These are phyloP conservation scores for Monilinia fructigena DNA, from an alignment of 2,329 filamentous ascomycete species.

Conservation along the genomic window DNA sequence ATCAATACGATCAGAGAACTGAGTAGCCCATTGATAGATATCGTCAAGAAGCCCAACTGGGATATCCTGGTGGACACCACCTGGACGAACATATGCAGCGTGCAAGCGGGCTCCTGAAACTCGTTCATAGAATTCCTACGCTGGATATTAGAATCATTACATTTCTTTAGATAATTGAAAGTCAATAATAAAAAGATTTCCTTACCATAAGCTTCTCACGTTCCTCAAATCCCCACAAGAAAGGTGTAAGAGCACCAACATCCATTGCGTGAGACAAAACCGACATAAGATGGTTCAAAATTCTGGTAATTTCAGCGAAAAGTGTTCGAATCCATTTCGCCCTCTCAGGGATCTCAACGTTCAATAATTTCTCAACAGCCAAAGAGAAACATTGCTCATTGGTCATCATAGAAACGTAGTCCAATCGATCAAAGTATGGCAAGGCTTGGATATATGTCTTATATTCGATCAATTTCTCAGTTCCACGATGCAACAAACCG, in stretches of 20 bases:
- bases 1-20: constrained; percentile 97
- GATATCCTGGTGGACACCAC: constrained; percentile 94
- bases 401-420: constrained; percentile 99
- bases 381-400: constrained; percentile 98
- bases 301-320: constrained; percentile 90
- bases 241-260: constrained; percentile 94
- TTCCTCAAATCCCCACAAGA: constrained; percentile 99
- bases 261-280: constrained; percentile 98
- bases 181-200: constrained; percentile 26
- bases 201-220: constrained; percentile 99
- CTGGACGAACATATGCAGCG: constrained; percentile 93
- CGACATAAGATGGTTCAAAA: constrained; percentile 98
- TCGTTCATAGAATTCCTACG: constrained; percentile 97
- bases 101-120: constrained; percentile 97
- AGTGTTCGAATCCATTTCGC: constrained; percentile 96
- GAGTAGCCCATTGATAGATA: constrained; percentile 99
- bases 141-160: constrained; percentile 16
- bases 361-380: constrained; percentile 95
- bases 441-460: constrained; percentile 98
- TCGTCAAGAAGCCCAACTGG: constrained; percentile 93
- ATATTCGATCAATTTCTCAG: constrained; percentile 99
- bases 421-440: constrained; percentile 97
- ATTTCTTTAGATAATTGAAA: constrained; percentile 26
- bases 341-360: constrained; percentile 90
- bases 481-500: constrained; percentile 91